These are phyloP conservation scores for Pseudoperonospora humuli DNA, from an alignment of 352 stramenopile species.

Conservation along the genomic window DNA sequence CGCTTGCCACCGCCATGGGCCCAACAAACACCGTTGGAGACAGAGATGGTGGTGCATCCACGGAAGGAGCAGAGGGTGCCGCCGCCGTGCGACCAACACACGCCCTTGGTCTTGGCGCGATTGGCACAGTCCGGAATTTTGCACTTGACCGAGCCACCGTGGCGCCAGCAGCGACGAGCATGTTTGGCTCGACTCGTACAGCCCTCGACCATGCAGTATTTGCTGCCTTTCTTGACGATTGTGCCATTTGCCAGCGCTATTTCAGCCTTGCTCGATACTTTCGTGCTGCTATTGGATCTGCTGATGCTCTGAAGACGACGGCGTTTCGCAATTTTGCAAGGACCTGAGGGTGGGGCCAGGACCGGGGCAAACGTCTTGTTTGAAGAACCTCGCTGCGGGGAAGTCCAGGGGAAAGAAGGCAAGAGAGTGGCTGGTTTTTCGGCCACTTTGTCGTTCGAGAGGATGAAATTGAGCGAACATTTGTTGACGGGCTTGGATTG, in stretches of 20 bases:
- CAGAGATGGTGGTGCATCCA: slow-evolving; percentile 37
- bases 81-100: slow-evolving; percentile 57
- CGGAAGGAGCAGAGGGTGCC: slow-evolving; percentile 41
- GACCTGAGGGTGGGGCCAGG: slow-evolving; percentile 21
- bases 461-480: slow-evolving; percentile 48
- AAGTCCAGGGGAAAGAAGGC: slow-evolving; percentile 23
- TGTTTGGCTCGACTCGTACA: slow-evolving; percentile 50
- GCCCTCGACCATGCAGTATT: slow-evolving; percentile 46
- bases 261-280: slow-evolving; percentile 19
- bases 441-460: slow-evolving; percentile 19
- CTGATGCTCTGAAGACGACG: slow-evolving; percentile 23
- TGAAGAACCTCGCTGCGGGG: slow-evolving; percentile 23
- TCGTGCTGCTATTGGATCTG: slow-evolving; percentile 20
- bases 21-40: slow-evolving; percentile 57
- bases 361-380: slow-evolving; percentile 32
- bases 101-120: slow-evolving; percentile 49
- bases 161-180: slow-evolving; percentile 41
- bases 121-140: slow-evolving; percentile 44
- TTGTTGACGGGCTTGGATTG: slow-evolving; percentile 32
- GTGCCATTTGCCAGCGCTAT: slow-evolving; percentile 14
- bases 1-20: slow-evolving; percentile 81
- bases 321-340: slow-evolving; percentile 25
- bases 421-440: slow-evolving; percentile 17
- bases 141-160: slow-evolving; percentile 56
- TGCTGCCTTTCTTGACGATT: slow-evolving; percentile 42